Evolutionary conservation across 768 basidiomycete species (phyloP).

Genomic region (Vararia minispora): DNA sequence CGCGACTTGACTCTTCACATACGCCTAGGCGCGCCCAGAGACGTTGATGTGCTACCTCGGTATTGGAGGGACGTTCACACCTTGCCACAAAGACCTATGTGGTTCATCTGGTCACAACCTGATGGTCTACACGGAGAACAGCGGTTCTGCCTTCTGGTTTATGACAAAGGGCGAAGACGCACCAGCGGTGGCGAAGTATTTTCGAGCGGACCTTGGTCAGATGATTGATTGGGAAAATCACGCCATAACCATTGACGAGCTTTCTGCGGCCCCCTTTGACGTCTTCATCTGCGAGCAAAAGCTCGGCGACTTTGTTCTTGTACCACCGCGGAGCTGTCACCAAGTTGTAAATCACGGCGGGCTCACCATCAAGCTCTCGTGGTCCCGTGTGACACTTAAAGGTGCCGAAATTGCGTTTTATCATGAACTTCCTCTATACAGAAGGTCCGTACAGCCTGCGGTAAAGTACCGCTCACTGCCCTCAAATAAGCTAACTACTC

Average conservation of each 20-base stretch:
- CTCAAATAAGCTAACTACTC: too few relatives aligned
- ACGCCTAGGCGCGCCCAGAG: constrained; percentile 50
- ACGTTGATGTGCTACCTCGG: constrained; percentile 84
- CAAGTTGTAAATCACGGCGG: constrained; percentile 78
- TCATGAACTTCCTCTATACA: constrained; percentile 72
- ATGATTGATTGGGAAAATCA: constrained; percentile 71
- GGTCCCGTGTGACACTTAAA: constrained; percentile 73
- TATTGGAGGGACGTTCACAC: constrained; percentile 73
- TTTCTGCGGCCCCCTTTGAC: constrained; percentile 53
- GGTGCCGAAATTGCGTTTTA: constrained; percentile 50
- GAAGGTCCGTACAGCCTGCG: constrained; percentile 35
- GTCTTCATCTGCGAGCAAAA: constrained; percentile 66
- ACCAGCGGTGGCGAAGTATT: constrained; percentile 43
- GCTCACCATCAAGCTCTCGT: constrained; percentile 73
- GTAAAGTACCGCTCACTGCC: neutral
- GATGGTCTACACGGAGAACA: constrained; percentile 71
- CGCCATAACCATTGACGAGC: constrained; percentile 48
- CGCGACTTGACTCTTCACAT: too few relatives aligned
- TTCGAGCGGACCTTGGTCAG: constrained; percentile 37
- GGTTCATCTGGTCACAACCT: constrained; percentile 79
- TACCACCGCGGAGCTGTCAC: constrained; percentile 73
- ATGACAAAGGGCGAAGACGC: constrained; percentile 62
- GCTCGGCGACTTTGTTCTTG: constrained; percentile 68
- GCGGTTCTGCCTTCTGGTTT: constrained; percentile 76
- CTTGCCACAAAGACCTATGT: constrained; percentile 78